These are phyloP conservation scores for Datura wrightii DNA, from an alignment of 257 asterid genomes.

Conservation along the genomic window DNA sequence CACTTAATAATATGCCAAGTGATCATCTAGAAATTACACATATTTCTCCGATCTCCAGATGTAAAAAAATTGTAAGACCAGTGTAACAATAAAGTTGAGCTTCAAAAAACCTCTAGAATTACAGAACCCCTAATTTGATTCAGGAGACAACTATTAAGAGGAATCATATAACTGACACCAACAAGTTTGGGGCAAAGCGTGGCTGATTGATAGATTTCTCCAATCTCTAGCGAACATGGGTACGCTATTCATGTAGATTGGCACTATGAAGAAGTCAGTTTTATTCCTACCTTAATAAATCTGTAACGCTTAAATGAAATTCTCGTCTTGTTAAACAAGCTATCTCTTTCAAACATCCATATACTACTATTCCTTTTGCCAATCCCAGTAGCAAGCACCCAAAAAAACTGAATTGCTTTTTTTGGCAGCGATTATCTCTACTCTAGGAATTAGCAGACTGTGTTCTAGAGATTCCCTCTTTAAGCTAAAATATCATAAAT, in stretches of 20 bases:
- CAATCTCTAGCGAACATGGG: background rate
- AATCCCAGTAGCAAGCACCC: background rate
- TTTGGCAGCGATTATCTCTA: background rate
- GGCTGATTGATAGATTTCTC: constrained; percentile 10
- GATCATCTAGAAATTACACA: background rate
- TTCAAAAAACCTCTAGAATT: background rate
- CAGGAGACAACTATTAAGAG: background rate
- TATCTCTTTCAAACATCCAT: background rate
- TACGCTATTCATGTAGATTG: background rate
- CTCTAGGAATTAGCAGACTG: background rate
- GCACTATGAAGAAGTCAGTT: background rate
- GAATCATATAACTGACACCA: background rate
- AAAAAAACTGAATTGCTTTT: background rate
- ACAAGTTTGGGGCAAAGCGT: background rate
- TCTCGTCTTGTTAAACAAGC: background rate
- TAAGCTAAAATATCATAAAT: background rate
- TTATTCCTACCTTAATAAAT: background rate
- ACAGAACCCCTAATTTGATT: background rate
- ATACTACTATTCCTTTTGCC: background rate
- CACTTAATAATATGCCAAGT: no score
- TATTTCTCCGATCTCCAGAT: background rate
- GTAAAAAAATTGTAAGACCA: background rate
- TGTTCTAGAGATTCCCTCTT: background rate
- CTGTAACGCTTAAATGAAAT: background rate
- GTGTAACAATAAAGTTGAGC: background rate